Evolutionary conservation across 2,329 filamentous ascomycete genomes (phyloP).

Genomic region (Aspergillus ibericus): DNA sequence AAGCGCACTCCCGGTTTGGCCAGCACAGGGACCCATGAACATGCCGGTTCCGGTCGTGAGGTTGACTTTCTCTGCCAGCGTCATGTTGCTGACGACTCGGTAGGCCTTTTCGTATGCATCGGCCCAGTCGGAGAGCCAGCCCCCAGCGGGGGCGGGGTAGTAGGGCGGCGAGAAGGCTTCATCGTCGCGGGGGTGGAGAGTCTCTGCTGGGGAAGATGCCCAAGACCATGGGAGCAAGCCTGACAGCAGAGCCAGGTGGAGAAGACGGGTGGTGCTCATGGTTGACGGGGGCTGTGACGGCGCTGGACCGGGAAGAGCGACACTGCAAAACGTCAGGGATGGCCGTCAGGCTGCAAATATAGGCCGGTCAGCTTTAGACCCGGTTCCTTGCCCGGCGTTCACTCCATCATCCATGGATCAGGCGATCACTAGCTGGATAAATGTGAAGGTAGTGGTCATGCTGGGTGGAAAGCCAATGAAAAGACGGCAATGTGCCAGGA

Average conservation of each 20-base stretch:
- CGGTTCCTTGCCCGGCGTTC: not conserved
- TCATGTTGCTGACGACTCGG: conserved; percentile 70
- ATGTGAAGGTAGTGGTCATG: not conserved
- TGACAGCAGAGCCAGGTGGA: not conserved
- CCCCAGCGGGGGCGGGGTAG: conserved; percentile 71
- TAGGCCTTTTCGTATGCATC: conserved; percentile 70
- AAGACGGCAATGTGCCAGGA: no score
- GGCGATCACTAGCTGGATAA: not conserved
- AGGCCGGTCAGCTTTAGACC: not conserved
- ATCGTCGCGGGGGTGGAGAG: not conserved
- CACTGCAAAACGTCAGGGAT: not conserved
- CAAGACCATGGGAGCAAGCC: not conserved
- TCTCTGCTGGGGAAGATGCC: not conserved
- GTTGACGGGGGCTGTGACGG: not conserved
- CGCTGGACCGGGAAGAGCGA: not conserved
- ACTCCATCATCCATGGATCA: not conserved
- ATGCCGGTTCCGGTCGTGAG: conserved; percentile 70
- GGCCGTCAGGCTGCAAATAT: not conserved
- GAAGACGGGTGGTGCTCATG: not conserved
- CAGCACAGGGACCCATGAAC: conserved; percentile 73
- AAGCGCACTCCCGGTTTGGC: conserved; percentile 70
- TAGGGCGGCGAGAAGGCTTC: conserved; percentile 54
- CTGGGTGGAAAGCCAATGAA: not conserved
- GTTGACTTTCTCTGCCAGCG: conserved; percentile 77
- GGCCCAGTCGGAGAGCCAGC: conserved; percentile 68